Conservation (phyloP, 192 early-diverging fungal genomes). For the Obelidium mucronatum region DNA sequence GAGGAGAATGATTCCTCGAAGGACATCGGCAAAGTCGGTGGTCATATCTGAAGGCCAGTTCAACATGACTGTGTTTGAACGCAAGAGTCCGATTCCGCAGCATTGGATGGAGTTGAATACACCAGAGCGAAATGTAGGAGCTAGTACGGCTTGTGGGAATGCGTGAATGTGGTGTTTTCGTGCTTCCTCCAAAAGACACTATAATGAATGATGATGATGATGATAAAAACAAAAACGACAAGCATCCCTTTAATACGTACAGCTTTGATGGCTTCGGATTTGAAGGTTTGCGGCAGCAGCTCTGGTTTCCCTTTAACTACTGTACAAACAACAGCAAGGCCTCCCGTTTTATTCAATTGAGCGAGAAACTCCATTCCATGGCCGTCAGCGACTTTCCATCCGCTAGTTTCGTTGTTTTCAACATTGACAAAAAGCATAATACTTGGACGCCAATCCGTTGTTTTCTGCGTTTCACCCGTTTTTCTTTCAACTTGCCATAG, state of each 20-base stretch:
- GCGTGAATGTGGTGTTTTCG: slow-evolving; percentile 14
- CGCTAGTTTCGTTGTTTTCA: not conserved
- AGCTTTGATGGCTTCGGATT: too few relatives aligned
- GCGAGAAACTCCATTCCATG: slow-evolving; percentile 30
- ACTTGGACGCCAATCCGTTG: slow-evolving; percentile 33
- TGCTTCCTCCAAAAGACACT: too few relatives aligned
- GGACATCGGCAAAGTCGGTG: slow-evolving; percentile 20
- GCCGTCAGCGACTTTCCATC: not conserved
- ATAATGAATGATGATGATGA: too few relatives aligned
- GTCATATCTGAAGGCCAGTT: slow-evolving; percentile 25
- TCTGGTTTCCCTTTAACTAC: too few relatives aligned
- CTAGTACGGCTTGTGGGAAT: slow-evolving; percentile 29
- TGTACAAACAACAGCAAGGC: not conserved
- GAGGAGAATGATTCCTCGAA: slow-evolving; percentile 15
- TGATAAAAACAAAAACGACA: too few relatives aligned
- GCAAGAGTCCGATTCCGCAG: slow-evolving; percentile 30
- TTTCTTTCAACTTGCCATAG: slow-evolving; percentile 30
- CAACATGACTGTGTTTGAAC: slow-evolving; percentile 41
- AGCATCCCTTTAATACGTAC: too few relatives aligned
- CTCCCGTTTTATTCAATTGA: slow-evolving; percentile 34
- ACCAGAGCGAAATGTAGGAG: slow-evolving; percentile 15
- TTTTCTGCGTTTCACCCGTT: not conserved
- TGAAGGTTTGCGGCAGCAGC: too few relatives aligned
- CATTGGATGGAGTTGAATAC: slow-evolving; percentile 29
- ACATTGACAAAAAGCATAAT: slow-evolving; percentile 34